Evolutionary conservation across 2,329 filamentous ascomycete species (phyloP).

Genomic region (Pseudocercospora musae): DNA sequence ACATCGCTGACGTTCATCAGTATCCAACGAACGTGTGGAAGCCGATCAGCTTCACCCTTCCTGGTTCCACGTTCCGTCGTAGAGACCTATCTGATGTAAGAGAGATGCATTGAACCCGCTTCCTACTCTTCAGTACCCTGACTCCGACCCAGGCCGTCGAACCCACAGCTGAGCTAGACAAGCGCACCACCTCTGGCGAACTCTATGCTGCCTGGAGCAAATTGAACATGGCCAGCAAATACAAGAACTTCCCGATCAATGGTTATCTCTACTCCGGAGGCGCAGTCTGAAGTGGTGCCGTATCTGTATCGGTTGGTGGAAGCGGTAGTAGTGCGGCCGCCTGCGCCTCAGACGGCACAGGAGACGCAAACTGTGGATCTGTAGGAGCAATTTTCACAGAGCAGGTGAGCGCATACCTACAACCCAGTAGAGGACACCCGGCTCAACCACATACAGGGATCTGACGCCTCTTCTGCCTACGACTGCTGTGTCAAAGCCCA

Average conservation of each 20-base stretch:
- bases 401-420: background rate
- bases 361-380: background rate
- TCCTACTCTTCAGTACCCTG: background rate
- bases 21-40: background rate
- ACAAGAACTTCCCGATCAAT: background rate
- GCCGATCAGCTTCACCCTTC: background rate
- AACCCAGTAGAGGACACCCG: background rate
- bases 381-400: background rate
- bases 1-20: background rate
- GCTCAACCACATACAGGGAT: background rate
- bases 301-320: background rate
- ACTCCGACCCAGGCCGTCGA: background rate
- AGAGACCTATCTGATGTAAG: background rate
- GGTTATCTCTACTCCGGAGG: background rate
- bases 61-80: background rate
- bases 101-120: background rate
- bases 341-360: background rate
- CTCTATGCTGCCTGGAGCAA: background rate
- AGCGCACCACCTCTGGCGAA: background rate
- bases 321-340: background rate
- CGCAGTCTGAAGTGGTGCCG: background rate
- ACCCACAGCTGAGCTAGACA: background rate
- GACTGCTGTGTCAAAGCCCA: background rate
- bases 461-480: background rate
- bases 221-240: background rate